Percentiles rank a stretch among this genome's conserved stretches.
Conservation (phyloP, 139 green algal species). For the Desmodesmus armatus region DNA sequence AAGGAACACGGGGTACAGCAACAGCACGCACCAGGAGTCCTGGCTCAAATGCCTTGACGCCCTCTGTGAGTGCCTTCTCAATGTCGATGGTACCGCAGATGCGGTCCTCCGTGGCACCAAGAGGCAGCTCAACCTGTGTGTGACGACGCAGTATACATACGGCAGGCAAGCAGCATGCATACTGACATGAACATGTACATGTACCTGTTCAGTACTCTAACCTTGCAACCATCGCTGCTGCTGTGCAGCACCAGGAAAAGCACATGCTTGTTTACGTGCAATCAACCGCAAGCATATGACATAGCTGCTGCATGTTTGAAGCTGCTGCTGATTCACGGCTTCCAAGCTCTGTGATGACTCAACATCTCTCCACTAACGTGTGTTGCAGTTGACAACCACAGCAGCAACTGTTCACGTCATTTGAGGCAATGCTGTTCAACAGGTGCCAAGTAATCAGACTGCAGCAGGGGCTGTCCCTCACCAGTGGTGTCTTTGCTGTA, state of each 20-base stretch:
- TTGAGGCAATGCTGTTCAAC: neutral
- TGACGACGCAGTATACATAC: neutral
- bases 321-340: neutral
- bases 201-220: neutral
- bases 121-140: constrained; percentile 85
- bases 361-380: neutral
- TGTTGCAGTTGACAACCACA: neutral
- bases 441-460: neutral
- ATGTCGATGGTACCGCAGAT: constrained; percentile 93
- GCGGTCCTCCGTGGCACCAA: constrained; percentile 89
- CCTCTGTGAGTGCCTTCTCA: constrained; percentile 83
- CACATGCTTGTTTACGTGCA: neutral
- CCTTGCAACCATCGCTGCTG: too few relatives aligned
- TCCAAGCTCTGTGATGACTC: neutral
- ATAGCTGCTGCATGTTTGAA: neutral
- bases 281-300: neutral
- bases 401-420: neutral
- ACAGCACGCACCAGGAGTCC: constrained; percentile 73
- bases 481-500: constrained; percentile 73
- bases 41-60: constrained; percentile 82
- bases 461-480: constrained; percentile 18
- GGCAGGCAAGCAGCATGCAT: neutral
- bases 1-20: too few relatives aligned
- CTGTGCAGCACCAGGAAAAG: too few relatives aligned
- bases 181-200: neutral